phyloP scores from a whole-genome alignment of 257 asterid species.

The Ilex aquifolium region DNA sequence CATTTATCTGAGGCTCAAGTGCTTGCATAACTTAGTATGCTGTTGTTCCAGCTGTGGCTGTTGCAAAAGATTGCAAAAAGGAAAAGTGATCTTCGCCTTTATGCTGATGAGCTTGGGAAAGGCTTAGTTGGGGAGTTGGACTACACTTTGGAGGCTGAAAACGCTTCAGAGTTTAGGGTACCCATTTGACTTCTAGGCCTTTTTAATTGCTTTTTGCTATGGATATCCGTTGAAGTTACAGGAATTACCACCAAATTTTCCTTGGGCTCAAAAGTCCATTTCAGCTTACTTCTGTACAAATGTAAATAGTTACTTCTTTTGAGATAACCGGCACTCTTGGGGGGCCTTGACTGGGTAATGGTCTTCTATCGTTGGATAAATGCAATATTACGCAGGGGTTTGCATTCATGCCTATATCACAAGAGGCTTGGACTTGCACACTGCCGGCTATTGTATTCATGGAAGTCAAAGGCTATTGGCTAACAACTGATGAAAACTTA shows the following conservation, averaged over 20 bases:
- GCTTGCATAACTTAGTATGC: constrained; percentile 24
- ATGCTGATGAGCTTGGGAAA: constrained; percentile 98
- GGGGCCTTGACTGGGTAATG: no score
- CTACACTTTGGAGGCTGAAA: constrained; percentile 87
- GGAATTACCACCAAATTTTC: not conserved
- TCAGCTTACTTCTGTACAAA: not conserved
- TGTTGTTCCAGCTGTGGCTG: constrained; percentile 68
- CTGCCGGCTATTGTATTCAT: not conserved
- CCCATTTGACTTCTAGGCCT: constrained; percentile 6
- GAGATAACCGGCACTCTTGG: no score
- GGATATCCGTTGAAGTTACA: not conserved
- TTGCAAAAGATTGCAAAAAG: constrained; percentile 81
- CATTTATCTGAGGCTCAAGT: constrained; percentile 8
- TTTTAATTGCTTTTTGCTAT: constrained; percentile 3
- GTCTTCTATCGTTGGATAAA: no score
- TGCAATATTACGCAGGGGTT: no score
- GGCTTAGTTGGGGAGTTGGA: constrained; percentile 95
- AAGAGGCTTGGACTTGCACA: no score
- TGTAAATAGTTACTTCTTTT: not conserved
- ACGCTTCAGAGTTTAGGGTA: constrained; percentile 83
- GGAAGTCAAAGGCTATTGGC: no score
- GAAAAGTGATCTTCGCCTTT: constrained; percentile 70
- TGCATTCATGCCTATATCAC: no score
- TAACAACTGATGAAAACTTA: no score
- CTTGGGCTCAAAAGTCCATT: not conserved